Percentiles rank a stretch among this genome's conserved stretches.
phyloP scores from a whole-genome alignment of 352 stramenopile species.

The Phytophthora capsici region DNA sequence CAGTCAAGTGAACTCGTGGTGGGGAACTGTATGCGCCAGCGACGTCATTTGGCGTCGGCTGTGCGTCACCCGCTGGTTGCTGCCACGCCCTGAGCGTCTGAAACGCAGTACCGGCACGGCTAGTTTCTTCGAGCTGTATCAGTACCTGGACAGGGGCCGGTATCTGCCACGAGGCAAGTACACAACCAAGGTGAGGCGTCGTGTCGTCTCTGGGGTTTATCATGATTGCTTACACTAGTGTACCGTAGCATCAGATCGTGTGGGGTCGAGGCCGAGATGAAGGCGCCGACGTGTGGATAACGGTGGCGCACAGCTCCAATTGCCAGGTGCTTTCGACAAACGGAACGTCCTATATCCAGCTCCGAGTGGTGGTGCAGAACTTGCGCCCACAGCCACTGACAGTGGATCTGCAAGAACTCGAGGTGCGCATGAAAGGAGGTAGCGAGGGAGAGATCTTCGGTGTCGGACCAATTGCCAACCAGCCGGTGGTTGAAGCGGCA shows the following conservation, averaged over 20 bases:
- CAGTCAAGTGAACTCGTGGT: conserved; percentile 68
- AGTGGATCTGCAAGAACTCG: conserved; percentile 65
- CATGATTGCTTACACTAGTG: no score
- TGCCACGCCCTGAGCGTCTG: conserved; percentile 53
- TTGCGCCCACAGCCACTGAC: conserved; percentile 56
- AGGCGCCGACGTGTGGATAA: conserved; percentile 77
- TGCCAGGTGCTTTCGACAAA: conserved; percentile 51
- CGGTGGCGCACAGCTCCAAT: conserved; percentile 70
- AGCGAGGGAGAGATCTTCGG: conserved; percentile 54
- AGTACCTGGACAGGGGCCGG: conserved; percentile 60
- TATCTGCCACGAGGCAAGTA: conserved; percentile 71
- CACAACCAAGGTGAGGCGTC: conserved; percentile 52
- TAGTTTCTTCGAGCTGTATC: conserved; percentile 67
- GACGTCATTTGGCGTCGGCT: conserved; percentile 61
- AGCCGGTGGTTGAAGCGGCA: conserved; percentile 8
- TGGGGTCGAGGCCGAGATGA: conserved; percentile 73
- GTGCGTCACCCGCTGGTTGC: conserved; percentile 55
- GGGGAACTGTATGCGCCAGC: conserved; percentile 48
- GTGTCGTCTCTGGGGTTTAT: no score
- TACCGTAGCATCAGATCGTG: conserved; percentile 56
- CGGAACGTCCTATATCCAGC: conserved; percentile 57
- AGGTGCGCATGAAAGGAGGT: conserved; percentile 77
- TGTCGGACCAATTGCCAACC: conserved; percentile 18
- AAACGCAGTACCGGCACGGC: conserved; percentile 51
- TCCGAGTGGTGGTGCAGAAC: conserved; percentile 79